Percentiles rank a stretch among this genome's conserved stretches.
Conservation (phyloP, 2,329 filamentous ascomycete species). For the Fusarium phyllophilum region DNA sequence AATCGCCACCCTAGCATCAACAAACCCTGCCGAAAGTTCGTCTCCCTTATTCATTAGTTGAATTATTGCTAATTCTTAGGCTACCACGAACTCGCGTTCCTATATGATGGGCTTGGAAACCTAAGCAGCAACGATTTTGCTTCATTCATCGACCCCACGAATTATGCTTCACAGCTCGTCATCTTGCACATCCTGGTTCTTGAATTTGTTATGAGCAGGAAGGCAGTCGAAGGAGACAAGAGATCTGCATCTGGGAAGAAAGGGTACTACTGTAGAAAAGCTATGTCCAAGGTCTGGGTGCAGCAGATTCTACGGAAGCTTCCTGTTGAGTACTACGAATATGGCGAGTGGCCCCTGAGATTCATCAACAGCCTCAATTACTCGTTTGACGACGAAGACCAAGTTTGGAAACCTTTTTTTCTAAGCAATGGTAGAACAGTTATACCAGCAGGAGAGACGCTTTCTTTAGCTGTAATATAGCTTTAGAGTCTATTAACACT, state of each 20-base stretch:
- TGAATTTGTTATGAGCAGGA: conserved; percentile 45
- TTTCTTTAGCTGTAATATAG: conserved; percentile 4
- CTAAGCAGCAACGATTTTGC: conserved; percentile 47
- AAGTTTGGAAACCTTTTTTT: conserved; percentile 40
- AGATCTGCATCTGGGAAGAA: conserved; percentile 7
- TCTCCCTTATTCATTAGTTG: no score
- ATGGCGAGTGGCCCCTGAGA: conserved; percentile 48
- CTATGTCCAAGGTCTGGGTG: conserved; percentile 52
- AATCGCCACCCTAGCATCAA: conserved; percentile 40
- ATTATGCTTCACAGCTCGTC: conserved; percentile 48
- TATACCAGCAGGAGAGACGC: background rate
- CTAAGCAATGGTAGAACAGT: conserved; percentile 28
- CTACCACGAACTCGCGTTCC: conserved; percentile 39
- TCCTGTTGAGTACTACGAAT: conserved; percentile 44
- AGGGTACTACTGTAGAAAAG: conserved; percentile 37
- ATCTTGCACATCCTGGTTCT: conserved; percentile 52
- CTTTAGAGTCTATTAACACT: background rate
- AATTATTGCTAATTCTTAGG: conserved; percentile 31
- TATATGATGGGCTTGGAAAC: conserved; percentile 45
- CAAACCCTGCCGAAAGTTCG: conserved; percentile 46
- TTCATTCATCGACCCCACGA: conserved; percentile 46
- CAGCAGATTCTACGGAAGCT: conserved; percentile 49
- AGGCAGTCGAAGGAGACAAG: conserved; percentile 15
- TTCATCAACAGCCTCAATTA: conserved; percentile 38
- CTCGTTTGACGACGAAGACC: conserved; percentile 36